Evolutionary conservation across 108 stramenopile species (phyloP), one percentile per base, ranked within the genome.

Genomic region (Nannochloropsis gaditana): DNA sequence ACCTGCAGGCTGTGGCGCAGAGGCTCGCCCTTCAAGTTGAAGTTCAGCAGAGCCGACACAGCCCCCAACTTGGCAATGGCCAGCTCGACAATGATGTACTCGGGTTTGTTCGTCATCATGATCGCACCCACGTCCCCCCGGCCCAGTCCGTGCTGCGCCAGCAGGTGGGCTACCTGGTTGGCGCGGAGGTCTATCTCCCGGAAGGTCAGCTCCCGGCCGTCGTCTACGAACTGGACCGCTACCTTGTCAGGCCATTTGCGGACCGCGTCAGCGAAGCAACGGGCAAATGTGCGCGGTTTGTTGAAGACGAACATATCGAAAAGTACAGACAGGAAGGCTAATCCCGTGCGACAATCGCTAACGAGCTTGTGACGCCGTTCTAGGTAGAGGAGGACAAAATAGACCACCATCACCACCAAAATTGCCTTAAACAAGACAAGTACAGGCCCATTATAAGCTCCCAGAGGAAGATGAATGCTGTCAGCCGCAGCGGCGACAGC

Each of bases 1-100:
- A 86, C 79, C 9, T 87, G 43, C 21, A 91, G 1, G 86, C 84
- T n/a, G 44, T 91, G 91, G 6, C 19, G 11, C 44, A 91, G 88
- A 2, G 84, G 45, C 43, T 82, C 42, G 19, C 89, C 88, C 19
- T 43, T 84, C 41, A 89, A 43, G 50, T 50, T 86, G 73, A 80
- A 83, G 83, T 91, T 89, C 82, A 91, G 45, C 41, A 91, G 42
- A 9, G 91, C 91, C 11, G 45, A 17, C 21, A 19, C 44, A 1
- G 85, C 91, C 15, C 91, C 91, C 41, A 88, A 19, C 84, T 91
- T 91, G 43, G 79, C 42, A 43, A 89, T 84, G 9, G 86, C 91
- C 6, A 90, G 80, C 91, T 89, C 89, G 10, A 86, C 21, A 44
- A 84, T 59, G 15, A 89, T n/a, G 42, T 89, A 90, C 45, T 89